A percentile compares a stretch with the other conserved stretches of the same genome.
These are phyloP conservation scores for Paramecium biaurelia DNA, from an alignment of 73 alveolate genomes.

Conservation along the genomic window DNA sequence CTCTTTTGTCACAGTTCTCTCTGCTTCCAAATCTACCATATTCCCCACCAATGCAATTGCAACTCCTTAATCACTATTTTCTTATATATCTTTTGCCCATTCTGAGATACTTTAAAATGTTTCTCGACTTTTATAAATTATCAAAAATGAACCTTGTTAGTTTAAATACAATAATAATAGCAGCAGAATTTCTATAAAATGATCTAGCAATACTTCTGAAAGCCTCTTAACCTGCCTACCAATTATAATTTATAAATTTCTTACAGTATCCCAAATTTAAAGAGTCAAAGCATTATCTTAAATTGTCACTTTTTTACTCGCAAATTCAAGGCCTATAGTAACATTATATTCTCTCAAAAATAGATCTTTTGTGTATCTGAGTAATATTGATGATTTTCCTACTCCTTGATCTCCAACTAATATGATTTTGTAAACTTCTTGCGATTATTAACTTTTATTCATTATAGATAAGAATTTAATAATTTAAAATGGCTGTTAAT, in stretches of 20 bases:
- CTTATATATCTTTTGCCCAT: constrained; percentile 90
- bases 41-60: constrained; percentile 88
- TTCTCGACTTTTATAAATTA: constrained; percentile 51
- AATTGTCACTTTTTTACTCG: constrained; percentile 80
- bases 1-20: neutral
- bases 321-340: constrained; percentile 95
- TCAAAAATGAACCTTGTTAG: constrained; percentile 63
- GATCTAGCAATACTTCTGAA: constrained; percentile 87
- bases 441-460: neutral
- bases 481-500: constrained; percentile 22
- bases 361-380: constrained; percentile 87
- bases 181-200: constrained; percentile 90
- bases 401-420: constrained; percentile 72
- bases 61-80: constrained; percentile 81
- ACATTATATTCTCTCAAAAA: constrained; percentile 87
- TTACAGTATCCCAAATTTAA: constrained; percentile 96
- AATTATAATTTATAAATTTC: neutral
- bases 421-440: constrained; percentile 25
- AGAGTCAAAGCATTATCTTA: constrained; percentile 70
- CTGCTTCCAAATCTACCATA: constrained; percentile 80
- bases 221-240: constrained; percentile 91
- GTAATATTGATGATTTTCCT: constrained; percentile 92
- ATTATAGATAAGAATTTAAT: neutral
- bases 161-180: constrained; percentile 92
- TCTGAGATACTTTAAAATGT: constrained; percentile 72